Conservation (phyloP, 805 yeast genomes). For the Candida hungchunana region DNA sequence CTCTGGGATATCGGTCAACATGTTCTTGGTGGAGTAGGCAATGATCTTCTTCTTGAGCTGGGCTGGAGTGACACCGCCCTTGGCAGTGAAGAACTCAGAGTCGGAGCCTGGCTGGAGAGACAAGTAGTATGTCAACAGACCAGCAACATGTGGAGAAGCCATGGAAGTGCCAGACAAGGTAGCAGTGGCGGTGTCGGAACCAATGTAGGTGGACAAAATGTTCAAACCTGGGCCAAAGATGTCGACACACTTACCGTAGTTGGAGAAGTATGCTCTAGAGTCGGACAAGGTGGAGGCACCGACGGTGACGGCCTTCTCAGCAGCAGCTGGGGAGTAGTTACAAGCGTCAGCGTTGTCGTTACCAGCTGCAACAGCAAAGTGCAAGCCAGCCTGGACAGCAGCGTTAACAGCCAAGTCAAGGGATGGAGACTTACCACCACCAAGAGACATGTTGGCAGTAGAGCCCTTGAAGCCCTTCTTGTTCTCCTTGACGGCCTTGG, state of each 20-base stretch:
- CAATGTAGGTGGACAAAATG: constrained; percentile 79
- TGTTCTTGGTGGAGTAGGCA: constrained; percentile 59
- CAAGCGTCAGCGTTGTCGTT: constrained; percentile 93
- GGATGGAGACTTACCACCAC: constrained; percentile 89
- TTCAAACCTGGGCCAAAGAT: constrained; percentile 96
- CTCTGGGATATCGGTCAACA: constrained; percentile 57
- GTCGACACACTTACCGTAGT: constrained; percentile 94
- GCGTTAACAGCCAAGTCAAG: constrained; percentile 86
- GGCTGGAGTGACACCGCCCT: constrained; percentile 56
- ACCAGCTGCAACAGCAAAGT: constrained; percentile 96
- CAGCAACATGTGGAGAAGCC: constrained; percentile 97
- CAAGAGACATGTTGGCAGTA: constrained; percentile 89
- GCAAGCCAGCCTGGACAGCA: constrained; percentile 83
- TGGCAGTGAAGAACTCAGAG: constrained; percentile 56
- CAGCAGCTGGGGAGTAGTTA: constrained; percentile 86
- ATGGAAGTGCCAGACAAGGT: constrained; percentile 92
- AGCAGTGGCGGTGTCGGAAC: constrained; percentile 71
- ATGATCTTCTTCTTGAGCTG: constrained; percentile 75
- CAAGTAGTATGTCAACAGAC: constrained; percentile 83
- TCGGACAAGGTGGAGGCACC: constrained; percentile 93
- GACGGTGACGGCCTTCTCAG: constrained; percentile 80
- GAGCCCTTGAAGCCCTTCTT: constrained; percentile 76
- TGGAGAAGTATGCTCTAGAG: constrained; percentile 90
- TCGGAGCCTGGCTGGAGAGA: constrained; percentile 76
- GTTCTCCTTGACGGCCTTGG: constrained; percentile 44